Evolutionary conservation across 345 rosid genomes (phyloP).

Genomic region (Melaleuca alternifolia): DNA sequence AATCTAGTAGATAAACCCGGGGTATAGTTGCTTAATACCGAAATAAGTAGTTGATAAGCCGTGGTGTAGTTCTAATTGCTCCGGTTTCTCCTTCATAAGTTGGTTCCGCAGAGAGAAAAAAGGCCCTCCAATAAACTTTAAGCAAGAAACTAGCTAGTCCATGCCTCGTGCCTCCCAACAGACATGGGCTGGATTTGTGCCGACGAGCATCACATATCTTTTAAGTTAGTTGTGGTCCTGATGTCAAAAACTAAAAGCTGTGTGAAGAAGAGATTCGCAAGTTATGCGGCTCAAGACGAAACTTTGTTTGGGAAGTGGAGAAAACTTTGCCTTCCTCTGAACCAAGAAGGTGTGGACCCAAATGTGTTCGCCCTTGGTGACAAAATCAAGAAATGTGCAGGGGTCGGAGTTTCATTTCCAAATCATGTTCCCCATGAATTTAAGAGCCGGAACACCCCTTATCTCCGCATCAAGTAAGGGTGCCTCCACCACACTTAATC

Average conservation of each 20-base stretch:
- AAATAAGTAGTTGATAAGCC: neutral
- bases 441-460: constrained; percentile 73
- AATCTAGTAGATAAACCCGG: neutral
- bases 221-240: neutral
- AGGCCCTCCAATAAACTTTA: neutral
- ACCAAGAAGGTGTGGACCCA: neutral
- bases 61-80: neutral
- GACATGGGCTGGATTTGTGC: neutral
- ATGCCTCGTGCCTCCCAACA: neutral
- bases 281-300: neutral
- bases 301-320: neutral
- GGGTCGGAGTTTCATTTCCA: constrained; percentile 32
- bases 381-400: neutral
- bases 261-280: neutral
- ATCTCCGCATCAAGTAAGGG: constrained; percentile 65
- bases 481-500: constrained; percentile 38
- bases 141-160: neutral
- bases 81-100: neutral
- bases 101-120: neutral
- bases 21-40: neutral
- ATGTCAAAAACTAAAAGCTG: neutral
- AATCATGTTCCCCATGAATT: constrained; percentile 58
- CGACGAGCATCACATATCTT: neutral
- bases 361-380: neutral
- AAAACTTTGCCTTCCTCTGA: neutral